Evolutionary conservation across 768 basidiomycete species (phyloP).

Genomic region (Stropharia rugosoannulata): DNA sequence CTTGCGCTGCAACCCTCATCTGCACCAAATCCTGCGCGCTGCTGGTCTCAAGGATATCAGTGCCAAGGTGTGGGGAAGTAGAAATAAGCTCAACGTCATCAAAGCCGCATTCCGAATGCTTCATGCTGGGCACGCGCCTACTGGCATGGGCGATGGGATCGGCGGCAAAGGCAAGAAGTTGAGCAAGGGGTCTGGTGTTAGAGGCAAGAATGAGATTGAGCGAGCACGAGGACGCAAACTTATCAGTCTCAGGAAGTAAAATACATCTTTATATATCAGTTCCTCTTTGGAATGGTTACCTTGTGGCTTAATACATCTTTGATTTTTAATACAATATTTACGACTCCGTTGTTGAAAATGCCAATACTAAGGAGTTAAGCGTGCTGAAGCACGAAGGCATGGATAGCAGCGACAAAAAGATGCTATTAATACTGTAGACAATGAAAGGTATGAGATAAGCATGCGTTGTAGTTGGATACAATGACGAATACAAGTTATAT

Average conservation of each 20-base stretch:
- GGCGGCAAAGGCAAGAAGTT: slow-evolving; percentile 71
- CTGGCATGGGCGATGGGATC: slow-evolving; percentile 80
- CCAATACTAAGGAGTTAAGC: too few species aligned
- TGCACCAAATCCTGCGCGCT: slow-evolving; percentile 89
- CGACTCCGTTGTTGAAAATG: too few species aligned
- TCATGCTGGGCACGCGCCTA: slow-evolving; percentile 79
- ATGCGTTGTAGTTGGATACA: background rate
- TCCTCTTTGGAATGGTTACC: background rate
- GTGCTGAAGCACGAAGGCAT: too few species aligned
- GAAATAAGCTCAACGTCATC: slow-evolving; percentile 83
- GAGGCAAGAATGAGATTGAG: slow-evolving; percentile 69
- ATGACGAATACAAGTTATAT: background rate
- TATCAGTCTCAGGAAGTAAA: slow-evolving; percentile 58
- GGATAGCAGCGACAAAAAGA: too few species aligned
- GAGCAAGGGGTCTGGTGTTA: slow-evolving; percentile 78
- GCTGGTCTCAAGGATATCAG: slow-evolving; percentile 95
- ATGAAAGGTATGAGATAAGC: background rate
- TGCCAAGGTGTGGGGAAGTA: slow-evolving; percentile 93
- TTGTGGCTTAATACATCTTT: background rate
- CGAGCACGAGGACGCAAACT: slow-evolving; percentile 81
- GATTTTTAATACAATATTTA: background rate
- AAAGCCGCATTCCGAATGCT: slow-evolving; percentile 83
- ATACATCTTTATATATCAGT: background rate
- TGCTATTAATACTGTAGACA: too few species aligned
- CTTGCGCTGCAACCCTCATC: slow-evolving; percentile 80